phyloP scores from a whole-genome alignment of 23 red algal genomes.

The Gracilariopsis chorda region DNA sequence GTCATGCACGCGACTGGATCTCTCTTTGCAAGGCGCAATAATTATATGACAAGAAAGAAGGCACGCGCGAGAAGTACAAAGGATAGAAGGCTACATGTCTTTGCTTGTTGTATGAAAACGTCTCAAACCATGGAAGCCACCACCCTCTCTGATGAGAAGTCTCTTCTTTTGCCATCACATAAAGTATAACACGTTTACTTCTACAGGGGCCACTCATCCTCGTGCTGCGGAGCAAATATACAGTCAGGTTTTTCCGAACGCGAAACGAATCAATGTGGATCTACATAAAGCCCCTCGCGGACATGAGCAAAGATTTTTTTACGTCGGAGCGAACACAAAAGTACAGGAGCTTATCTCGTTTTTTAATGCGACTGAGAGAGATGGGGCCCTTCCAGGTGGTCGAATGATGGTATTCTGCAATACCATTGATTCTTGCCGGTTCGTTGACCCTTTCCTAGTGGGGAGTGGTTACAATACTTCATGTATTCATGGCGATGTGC shows the following conservation, averaged over 20 bases:
- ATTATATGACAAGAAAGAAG: no score
- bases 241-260: conserved; percentile 40
- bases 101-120: no score
- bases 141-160: no score
- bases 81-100: no score
- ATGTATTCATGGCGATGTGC: conserved; percentile 81
- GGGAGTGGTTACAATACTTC: conserved; percentile 35
- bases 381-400: no score
- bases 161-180: no score
- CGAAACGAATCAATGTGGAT: conserved; percentile 67
- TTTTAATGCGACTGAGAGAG: not conserved
- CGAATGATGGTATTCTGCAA: conserved; percentile 87
- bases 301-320: conserved; percentile 64
- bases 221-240: conserved; percentile 26
- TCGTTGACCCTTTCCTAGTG: conserved; percentile 74
- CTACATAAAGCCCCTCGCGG: conserved; percentile 51
- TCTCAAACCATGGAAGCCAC: no score
- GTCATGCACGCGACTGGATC: no score
- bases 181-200: no score
- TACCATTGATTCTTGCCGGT: conserved; percentile 63
- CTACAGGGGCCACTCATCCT: conserved; percentile 67
- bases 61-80: no score
- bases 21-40: no score
- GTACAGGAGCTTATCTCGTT: conserved; percentile 51
- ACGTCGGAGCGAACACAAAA: conserved; percentile 7